Conservation (phyloP, 306 rosid genomes). For the Begonia fuchsioides region DNA sequence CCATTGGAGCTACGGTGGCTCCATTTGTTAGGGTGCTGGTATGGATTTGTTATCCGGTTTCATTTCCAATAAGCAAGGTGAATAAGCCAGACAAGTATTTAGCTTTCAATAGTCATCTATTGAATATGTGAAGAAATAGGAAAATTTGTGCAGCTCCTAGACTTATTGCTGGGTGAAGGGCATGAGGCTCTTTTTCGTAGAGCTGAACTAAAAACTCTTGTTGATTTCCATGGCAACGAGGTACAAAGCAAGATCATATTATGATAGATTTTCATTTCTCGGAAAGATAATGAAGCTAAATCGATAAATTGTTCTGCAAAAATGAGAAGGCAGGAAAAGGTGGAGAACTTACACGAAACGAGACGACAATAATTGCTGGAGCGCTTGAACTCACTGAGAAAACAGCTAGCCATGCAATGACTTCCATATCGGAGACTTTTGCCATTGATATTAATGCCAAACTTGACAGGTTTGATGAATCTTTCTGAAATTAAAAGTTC, state of each 20-base stretch:
- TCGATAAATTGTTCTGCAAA: no score
- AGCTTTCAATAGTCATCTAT: not conserved
- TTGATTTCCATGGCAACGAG: constrained; percentile 65
- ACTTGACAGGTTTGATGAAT: constrained; percentile 41
- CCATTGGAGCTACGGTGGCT: constrained; percentile 59
- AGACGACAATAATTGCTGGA: constrained; percentile 72
- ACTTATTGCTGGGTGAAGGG: constrained; percentile 45
- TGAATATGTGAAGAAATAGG: not conserved
- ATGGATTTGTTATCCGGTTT: constrained; percentile 51
- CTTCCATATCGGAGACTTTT: constrained; percentile 53
- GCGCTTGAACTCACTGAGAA: constrained; percentile 67
- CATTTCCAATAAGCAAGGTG: constrained; percentile 82
- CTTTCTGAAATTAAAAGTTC: not conserved
- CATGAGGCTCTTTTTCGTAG: constrained; percentile 55
- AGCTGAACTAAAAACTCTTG: constrained; percentile 66
- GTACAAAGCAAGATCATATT: constrained; percentile 10
- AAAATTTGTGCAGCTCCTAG: constrained; percentile 34
- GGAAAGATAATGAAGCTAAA: no score
- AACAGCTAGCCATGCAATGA: constrained; percentile 56
- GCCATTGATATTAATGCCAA: constrained; percentile 39
- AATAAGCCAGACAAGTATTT: not conserved
- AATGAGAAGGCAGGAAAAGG: constrained; percentile 68
- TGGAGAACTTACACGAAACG: constrained; percentile 63
- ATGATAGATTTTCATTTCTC: no score
- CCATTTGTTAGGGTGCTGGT: constrained; percentile 62